A percentile compares a stretch with the other conserved stretches of the same genome.
Conservation (phyloP, 176 grass and related monocot genomes). For the Microstegium vimineum region DNA sequence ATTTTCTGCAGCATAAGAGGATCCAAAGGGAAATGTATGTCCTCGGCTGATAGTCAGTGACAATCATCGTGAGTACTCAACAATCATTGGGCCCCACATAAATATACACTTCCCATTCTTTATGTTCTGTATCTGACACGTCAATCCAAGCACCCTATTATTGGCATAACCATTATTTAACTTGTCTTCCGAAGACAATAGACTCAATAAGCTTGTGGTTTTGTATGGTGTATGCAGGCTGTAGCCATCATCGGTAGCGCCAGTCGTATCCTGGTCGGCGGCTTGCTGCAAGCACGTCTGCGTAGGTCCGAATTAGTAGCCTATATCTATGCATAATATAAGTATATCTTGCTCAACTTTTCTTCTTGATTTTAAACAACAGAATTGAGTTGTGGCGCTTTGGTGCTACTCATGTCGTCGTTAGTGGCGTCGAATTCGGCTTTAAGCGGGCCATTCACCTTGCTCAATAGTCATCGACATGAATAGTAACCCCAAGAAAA, state of each 20-base stretch:
- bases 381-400: too few species aligned
- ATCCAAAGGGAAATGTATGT: background rate
- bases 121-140: background rate
- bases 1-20: background rate
- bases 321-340: background rate
- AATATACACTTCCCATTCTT: background rate
- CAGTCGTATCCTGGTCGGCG: background rate
- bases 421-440: background rate
- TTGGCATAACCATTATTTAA: too few species aligned
- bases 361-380: background rate
- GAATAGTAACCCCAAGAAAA: background rate
- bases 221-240: too few species aligned
- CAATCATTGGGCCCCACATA: background rate
- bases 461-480: background rate
- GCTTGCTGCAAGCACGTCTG: background rate
- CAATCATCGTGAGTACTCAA: background rate
- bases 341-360: background rate
- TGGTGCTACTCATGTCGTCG: background rate
- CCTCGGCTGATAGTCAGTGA: background rate
- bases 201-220: background rate
- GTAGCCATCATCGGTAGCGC: background rate
- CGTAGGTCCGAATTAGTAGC: background rate
- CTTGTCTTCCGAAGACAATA: background rate
- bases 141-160: background rate
- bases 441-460: background rate